Conservation (phyloP, 768 basidiomycete species). For the Pseudohyphozyma bogoriensis region DNA sequence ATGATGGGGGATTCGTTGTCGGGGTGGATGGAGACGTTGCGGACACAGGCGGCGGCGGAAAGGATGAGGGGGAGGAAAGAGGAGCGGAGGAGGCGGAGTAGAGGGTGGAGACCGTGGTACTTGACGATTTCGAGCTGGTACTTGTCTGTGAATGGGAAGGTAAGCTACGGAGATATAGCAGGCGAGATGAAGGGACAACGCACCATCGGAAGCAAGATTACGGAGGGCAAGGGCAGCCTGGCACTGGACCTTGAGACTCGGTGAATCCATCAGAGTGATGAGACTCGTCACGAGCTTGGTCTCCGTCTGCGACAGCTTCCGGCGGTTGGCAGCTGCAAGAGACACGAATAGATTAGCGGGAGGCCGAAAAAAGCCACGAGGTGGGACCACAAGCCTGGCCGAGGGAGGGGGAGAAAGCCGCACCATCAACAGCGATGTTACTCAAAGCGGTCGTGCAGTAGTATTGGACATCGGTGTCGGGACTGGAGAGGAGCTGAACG, state of each 20-base stretch:
- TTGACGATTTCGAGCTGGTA: slow-evolving; percentile 98
- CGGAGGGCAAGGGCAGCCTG: slow-evolving; percentile 92
- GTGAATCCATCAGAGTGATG: slow-evolving; percentile 91
- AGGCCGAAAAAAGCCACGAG: not conserved
- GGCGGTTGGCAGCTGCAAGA: slow-evolving; percentile 65
- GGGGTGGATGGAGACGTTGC: slow-evolving; percentile 97
- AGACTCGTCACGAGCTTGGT: slow-evolving; percentile 89
- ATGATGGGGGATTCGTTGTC: slow-evolving; percentile 98
- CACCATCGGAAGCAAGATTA: slow-evolving; percentile 94
- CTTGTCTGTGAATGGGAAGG: slow-evolving; percentile 56
- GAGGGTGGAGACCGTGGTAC: slow-evolving; percentile 78
- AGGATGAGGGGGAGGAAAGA: slow-evolving; percentile 95
- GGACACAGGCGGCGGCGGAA: slow-evolving; percentile 94
- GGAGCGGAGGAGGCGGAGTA: slow-evolving; percentile 88
- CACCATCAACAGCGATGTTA: slow-evolving; percentile 96
- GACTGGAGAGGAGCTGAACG: slow-evolving; percentile 83
- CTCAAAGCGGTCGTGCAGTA: slow-evolving; percentile 97
- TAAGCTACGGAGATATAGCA: not conserved
- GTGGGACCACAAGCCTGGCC: not conserved
- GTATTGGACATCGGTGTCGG: slow-evolving; percentile 99
- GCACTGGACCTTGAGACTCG: slow-evolving; percentile 95
- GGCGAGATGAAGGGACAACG: slow-evolving; percentile 25
- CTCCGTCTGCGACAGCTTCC: slow-evolving; percentile 86
- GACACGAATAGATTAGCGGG: not conserved
- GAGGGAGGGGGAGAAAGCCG: too few relatives aligned